Conservation (phyloP, 306 rosid species). For the Pyrus pyrifolia region DNA sequence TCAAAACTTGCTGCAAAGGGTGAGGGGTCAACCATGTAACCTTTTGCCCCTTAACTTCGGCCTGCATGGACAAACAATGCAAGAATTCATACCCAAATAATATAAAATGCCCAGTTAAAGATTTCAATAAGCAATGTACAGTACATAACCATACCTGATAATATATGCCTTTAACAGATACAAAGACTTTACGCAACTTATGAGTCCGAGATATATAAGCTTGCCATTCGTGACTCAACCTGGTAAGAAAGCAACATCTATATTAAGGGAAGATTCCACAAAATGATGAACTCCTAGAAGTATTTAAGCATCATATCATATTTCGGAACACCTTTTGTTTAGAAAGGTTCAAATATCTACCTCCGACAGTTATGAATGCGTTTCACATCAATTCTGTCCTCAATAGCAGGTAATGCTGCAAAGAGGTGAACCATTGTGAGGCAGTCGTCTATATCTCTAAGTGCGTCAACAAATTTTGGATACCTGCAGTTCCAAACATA, state of each 20-base stretch:
- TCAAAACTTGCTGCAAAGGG: constrained; percentile 77
- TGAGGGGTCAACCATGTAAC: constrained; percentile 93
- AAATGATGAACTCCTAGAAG: neutral
- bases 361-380: constrained; percentile 63
- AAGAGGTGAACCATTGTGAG: constrained; percentile 88
- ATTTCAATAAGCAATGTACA: neutral
- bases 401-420: constrained; percentile 76
- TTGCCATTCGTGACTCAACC: constrained; percentile 96
- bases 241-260: constrained; percentile 12
- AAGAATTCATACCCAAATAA: neutral
- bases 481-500: constrained; percentile 41
- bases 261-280: neutral
- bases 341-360: constrained; percentile 22
- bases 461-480: constrained; percentile 81
- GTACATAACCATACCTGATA: constrained; percentile 53
- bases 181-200: constrained; percentile 70
- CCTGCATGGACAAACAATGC: constrained; percentile 43
- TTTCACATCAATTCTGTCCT: constrained; percentile 65
- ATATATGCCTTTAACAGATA: constrained; percentile 88
- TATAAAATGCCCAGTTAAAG: neutral
- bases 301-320: neutral
- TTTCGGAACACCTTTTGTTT: neutral
- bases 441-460: constrained; percentile 92
- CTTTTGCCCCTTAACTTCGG: constrained; percentile 71
- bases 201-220: constrained; percentile 74